These are phyloP conservation scores for Dinochytrium kinnereticum DNA, from an alignment of 371 early-diverging fungal species.

Conservation along the genomic window DNA sequence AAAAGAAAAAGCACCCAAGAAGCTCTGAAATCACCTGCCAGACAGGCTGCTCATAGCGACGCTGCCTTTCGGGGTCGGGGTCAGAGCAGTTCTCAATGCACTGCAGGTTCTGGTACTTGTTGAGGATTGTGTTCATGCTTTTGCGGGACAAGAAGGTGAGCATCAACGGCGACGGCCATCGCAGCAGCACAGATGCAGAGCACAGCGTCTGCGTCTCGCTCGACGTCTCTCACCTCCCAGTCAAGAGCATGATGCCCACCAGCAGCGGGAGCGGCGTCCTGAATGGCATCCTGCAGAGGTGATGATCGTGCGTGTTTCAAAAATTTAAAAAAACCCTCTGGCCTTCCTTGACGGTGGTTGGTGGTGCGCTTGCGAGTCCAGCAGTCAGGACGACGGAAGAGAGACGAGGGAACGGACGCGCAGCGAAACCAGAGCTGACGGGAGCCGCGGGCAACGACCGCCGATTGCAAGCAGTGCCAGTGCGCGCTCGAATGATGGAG, in stretches of 20 bases:
- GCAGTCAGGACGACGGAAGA: no score
- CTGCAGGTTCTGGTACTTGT: constrained; percentile 63
- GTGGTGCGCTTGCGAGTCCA: no score
- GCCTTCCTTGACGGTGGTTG: no score
- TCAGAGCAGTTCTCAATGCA: constrained; percentile 88
- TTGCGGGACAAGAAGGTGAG: not conserved
- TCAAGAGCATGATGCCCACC: constrained; percentile 29
- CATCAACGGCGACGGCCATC: not conserved
- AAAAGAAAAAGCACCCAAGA: not conserved
- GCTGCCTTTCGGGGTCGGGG: constrained; percentile 70
- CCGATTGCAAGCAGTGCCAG: no score
- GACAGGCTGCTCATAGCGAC: constrained; percentile 94
- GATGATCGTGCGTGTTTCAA: no score
- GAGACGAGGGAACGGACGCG: no score
- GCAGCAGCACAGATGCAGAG: not conserved
- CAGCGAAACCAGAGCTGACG: no score
- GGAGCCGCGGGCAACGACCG: no score
- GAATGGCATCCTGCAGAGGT: no score
- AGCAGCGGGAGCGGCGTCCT: constrained; percentile 2
- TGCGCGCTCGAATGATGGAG: no score
- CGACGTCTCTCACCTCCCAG: constrained; percentile 18
- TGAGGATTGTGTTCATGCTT: constrained; percentile 54
- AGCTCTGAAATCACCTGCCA: constrained; percentile 67
- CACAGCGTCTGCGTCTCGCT: not conserved
- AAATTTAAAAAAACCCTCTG: no score